phyloP scores from a whole-genome alignment of 371 early-diverging fungal species.

The Amoeboradix gromovi region DNA sequence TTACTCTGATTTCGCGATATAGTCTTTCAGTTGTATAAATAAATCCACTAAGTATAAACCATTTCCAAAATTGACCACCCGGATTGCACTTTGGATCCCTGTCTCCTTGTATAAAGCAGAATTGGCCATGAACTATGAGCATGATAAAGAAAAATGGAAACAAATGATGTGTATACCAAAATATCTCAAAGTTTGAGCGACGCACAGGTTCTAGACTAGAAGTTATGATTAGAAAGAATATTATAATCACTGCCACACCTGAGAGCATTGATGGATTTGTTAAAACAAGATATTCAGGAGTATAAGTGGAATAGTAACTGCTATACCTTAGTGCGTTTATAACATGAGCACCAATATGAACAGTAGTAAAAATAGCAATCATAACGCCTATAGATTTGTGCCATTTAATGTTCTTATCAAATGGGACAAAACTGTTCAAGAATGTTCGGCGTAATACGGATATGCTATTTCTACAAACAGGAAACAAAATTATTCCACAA shows the following conservation, averaged over 20 bases:
- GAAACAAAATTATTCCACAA: constrained; percentile 40
- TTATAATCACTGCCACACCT: constrained; percentile 36
- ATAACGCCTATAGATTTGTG: constrained; percentile 46
- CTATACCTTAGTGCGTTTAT: constrained; percentile 23
- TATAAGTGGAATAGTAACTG: constrained; percentile 3
- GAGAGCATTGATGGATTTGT: constrained; percentile 39
- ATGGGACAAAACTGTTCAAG: constrained; percentile 36
- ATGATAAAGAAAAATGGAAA: constrained; percentile 25
- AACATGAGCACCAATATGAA: constrained; percentile 41
- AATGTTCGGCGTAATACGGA: constrained; percentile 28
- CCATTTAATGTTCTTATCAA: constrained; percentile 47
- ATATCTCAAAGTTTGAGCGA: constrained; percentile 27
- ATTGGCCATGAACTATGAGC: constrained; percentile 27
- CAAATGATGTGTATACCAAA: constrained; percentile 42
- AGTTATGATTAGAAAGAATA: constrained; percentile 35
- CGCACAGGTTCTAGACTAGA: constrained; percentile 27
- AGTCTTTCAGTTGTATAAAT: constrained; percentile 30
- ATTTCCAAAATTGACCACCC: constrained; percentile 24
- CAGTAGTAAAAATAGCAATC: constrained; percentile 33
- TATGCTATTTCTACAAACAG: constrained; percentile 45
- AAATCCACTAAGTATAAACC: constrained; percentile 19
- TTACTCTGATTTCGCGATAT: constrained; percentile 34
- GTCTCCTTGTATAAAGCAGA: constrained; percentile 25
- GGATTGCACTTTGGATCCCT: background rate
- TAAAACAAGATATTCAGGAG: constrained; percentile 15